Conservation (phyloP, 169 alveolate species). For the Perkinsus marinus region DNA sequence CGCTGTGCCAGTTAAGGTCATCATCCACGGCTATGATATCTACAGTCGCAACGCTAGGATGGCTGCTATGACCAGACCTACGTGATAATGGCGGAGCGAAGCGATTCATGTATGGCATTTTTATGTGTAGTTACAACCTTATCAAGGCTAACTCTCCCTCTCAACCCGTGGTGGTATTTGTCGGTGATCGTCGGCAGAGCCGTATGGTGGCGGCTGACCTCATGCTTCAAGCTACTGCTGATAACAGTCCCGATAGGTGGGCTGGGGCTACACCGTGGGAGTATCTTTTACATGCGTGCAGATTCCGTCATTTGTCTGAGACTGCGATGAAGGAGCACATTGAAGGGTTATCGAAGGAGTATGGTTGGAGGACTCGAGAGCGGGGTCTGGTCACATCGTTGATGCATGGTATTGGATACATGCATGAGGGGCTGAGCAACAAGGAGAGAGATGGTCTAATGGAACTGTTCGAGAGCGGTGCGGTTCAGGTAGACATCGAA, state of each 20-base stretch:
- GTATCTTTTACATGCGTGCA: background rate
- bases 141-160: conserved; percentile 36
- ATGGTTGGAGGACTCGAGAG: background rate
- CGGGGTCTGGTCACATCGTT: background rate
- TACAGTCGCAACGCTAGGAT: conserved; percentile 65
- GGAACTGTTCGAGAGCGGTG: background rate
- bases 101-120: background rate
- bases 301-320: background rate
- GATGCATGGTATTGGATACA: background rate
- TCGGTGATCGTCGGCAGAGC: conserved; percentile 84
- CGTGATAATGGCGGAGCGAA: conserved; percentile 18
- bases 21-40: conserved; percentile 48
- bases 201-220: conserved; percentile 81
- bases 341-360: background rate
- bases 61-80: conserved; percentile 73
- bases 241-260: conserved; percentile 30
- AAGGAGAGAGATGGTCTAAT: background rate
- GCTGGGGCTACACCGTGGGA: background rate
- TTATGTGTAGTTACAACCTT: conserved; percentile 12
- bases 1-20: conserved; percentile 42
- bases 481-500: background rate
- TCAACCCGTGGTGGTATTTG: conserved; percentile 67
- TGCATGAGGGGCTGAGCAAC: background rate
- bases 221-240: conserved; percentile 54
- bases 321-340: background rate